A percentile compares a stretch with the other conserved stretches of the same genome.
Evolutionary conservation across 768 basidiomycete species (phyloP).

Genomic region (Coprinellus micaceus): DNA sequence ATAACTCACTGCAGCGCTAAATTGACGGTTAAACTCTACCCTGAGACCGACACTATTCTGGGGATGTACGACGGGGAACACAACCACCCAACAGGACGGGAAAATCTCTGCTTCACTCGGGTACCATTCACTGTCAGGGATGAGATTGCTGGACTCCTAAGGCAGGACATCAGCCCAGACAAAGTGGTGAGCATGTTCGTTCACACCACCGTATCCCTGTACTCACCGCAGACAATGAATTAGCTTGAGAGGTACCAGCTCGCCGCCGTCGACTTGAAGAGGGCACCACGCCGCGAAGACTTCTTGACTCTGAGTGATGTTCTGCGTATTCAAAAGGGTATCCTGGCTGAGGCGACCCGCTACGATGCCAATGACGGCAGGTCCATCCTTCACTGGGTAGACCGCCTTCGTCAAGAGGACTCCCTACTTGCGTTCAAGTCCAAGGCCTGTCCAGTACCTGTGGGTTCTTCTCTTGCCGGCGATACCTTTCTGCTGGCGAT

Average conservation of each 20-base stretch:
- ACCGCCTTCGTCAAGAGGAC: background rate
- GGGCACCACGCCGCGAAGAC: background rate
- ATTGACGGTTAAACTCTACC: background rate
- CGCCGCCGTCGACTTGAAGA: no score
- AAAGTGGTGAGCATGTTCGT: background rate
- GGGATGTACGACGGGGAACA: background rate
- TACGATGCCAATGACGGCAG: background rate
- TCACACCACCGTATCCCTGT: no score
- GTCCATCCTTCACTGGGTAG: background rate
- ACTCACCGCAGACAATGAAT: no score
- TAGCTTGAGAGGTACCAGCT: no score
- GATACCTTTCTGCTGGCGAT: background rate
- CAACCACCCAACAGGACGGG: background rate
- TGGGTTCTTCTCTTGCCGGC: background rate
- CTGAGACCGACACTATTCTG: background rate
- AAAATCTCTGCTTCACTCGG: background rate
- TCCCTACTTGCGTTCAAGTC: background rate
- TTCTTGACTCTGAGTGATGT: background rate
- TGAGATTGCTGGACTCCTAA: background rate
- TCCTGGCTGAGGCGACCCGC: background rate
- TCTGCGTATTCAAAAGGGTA: background rate
- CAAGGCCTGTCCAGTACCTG: background rate
- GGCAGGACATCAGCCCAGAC: background rate
- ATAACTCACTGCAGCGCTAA: background rate
- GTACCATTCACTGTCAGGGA: background rate